Evolutionary conservation across 306 rosid species (phyloP), one percentile per base, ranked within the genome.

Genomic region (Macrotyloma uniflorum): DNA sequence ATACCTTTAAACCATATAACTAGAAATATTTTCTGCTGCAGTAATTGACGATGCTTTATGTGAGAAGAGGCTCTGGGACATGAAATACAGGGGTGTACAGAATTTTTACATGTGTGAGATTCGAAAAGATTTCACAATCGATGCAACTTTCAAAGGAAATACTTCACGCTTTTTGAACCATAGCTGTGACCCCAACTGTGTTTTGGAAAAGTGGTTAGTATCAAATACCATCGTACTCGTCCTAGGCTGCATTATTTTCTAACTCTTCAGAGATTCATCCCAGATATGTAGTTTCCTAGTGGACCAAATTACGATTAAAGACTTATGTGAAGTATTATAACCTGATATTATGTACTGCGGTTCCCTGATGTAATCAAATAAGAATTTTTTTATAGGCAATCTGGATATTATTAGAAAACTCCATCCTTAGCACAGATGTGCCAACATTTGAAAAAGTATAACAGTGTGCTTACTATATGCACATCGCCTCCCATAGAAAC

Each of bases 71-170:
- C 97, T 94, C 42, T 92, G 98, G 97, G 93, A 90, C 79, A 92
- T 92, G 98, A 94, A 94, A 88, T 74, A 87, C 85, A 86, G 55
- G 62, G 93, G 86, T 20, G 91, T 84, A 79, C 85, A 89, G 16
- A 92, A 94, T 81, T 92, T 94, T 80, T 94, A 90, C 79, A 92
- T 92, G 97, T 90, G 98, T 78, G 98, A 94, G 89, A 82, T 92
- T 84, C 87, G 97, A 61, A 94, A 92, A 81, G 93, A 94, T 86
- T 92, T 94, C 85, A 92, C 97, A 49, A 94, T 94, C 46, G 98
- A 92, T 81, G 98, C 98, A 59, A 94, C 97, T 74, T 94, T 89
- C 83, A 94, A 94, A 85, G 97, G 97, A 67, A 94, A 94, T 81
- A 71, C 81, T 16, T 86, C 98, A 47, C 93, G 97, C 55, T 94